Evolutionary conservation across 2,329 filamentous ascomycete genomes (phyloP), one percentile per base, ranked within the genome.

Genomic region (Ceratocystis harringtonii): DNA sequence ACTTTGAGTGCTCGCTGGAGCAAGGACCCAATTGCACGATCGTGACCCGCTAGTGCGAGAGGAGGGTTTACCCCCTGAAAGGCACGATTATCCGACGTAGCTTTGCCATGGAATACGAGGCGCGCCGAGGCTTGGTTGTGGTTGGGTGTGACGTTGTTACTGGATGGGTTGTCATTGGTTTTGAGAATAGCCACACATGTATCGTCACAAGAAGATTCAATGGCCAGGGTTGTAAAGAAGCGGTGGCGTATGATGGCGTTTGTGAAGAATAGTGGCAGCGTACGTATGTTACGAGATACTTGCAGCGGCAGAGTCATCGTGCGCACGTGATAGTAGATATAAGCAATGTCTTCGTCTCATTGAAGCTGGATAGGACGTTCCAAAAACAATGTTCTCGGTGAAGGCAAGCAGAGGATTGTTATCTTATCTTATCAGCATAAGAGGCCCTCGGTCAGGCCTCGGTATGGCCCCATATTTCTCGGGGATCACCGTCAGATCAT

Each of bases 191-290:
- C 88, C 22, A 96, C 91, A 66, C 88, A 92, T 0, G 92, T 96
- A 77, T 97, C 92, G 76, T 97, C 92, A 79, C 92, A 94, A 2
- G 88, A 91, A 8, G 87, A 88, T 74, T 94, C 89, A 72, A 94
- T 91, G 63, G 88, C 88, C 61, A 92, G 81, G 4, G 82, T 84
- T 19, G 81, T 72, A 66, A 83, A 77, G 50, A 68, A 68, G 30
- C 75, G 75, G 19, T 67, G 69, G 36, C 32, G 55, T 48, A 4
- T 41, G 44, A 19, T 12, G n/a, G 25, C 5, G 7, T 10, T 48
- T 22, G 43, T 44, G n/a, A 44, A 12, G 3, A 52, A 45, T 1
- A 10, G 25, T n/a, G 17, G 57, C 6, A 17, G 19, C 50, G 15
- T 19, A 32, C 41, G 43, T 22, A 44, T 15, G 32, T 45, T 45